These are phyloP conservation scores for Penicillium canariense DNA, from an alignment of 495 filamentous ascomycete genomes.

Conservation along the genomic window DNA sequence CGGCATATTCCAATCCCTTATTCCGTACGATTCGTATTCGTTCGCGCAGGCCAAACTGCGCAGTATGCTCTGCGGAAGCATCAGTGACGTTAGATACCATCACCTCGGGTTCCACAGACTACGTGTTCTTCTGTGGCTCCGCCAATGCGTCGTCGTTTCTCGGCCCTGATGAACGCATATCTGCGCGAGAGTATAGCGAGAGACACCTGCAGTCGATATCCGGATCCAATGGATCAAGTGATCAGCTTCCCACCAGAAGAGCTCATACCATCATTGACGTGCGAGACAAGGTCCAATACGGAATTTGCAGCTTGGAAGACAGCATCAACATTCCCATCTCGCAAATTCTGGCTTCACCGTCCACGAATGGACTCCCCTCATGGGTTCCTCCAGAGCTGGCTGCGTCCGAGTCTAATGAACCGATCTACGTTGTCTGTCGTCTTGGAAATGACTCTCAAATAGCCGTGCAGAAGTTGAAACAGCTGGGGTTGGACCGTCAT, in stretches of 20 bases:
- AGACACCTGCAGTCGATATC: constrained; percentile 12
- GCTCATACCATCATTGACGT: constrained; percentile 71
- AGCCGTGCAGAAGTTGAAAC: constrained; percentile 66
- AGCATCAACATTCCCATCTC: constrained; percentile 79
- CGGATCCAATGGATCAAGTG: neutral
- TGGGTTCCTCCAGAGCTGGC: constrained; percentile 44
- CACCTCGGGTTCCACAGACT: constrained; percentile 64
- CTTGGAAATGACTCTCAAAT: constrained; percentile 89
- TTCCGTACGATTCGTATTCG: constrained; percentile 76
- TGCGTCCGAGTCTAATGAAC: constrained; percentile 25
- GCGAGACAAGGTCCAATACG: constrained; percentile 78
- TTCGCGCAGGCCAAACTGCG: constrained; percentile 62
- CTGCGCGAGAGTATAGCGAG: constrained; percentile 51
- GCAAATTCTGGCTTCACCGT: constrained; percentile 43
- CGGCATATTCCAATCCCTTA: constrained; percentile 60
- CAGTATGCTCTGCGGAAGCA: constrained; percentile 65
- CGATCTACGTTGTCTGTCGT: constrained; percentile 78
- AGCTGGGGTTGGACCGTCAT: constrained; percentile 56
- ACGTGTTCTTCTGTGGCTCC: constrained; percentile 74
- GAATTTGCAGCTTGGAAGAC: constrained; percentile 69
- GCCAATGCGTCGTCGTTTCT: constrained; percentile 50
- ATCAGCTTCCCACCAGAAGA: neutral
- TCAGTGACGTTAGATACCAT: constrained; percentile 63
- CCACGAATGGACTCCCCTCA: neutral
- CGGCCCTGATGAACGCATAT: constrained; percentile 58